These are phyloP conservation scores for Candida tammaniensis DNA, from an alignment of 805 yeast species.

Conservation along the genomic window DNA sequence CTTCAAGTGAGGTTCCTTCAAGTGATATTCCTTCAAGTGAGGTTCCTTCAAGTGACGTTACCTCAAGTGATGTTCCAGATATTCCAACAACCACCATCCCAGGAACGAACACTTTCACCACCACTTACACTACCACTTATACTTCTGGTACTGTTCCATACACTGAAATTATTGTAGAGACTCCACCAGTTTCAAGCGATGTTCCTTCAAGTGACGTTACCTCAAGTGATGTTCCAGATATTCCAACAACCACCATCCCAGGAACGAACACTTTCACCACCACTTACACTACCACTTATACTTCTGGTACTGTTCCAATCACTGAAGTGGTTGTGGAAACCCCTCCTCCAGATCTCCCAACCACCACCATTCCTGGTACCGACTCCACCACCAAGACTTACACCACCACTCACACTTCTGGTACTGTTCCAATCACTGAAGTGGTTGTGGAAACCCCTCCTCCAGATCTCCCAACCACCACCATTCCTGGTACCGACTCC, in stretches of 20 bases:
- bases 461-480: neutral
- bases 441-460: neutral
- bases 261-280: neutral
- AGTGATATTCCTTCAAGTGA: neutral
- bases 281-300: neutral
- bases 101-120: neutral
- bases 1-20: too few species aligned
- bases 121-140: too few species aligned
- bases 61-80: neutral
- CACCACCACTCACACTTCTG: neutral
- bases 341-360: neutral
- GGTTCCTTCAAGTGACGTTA: neutral
- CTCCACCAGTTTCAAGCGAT: neutral
- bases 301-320: neutral
- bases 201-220: neutral
- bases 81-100: neutral
- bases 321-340: constrained; percentile 1
- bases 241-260: constrained; percentile 1
- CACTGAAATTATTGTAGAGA: neutral
- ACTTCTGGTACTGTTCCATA: neutral
- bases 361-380: neutral
- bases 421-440: neutral
- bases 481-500: neutral
- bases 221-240: neutral
- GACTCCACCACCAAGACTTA: neutral